These are phyloP conservation scores for Penicillium sp. DNA, from an alignment of 2,329 filamentous ascomycete genomes.

Conservation along the genomic window DNA sequence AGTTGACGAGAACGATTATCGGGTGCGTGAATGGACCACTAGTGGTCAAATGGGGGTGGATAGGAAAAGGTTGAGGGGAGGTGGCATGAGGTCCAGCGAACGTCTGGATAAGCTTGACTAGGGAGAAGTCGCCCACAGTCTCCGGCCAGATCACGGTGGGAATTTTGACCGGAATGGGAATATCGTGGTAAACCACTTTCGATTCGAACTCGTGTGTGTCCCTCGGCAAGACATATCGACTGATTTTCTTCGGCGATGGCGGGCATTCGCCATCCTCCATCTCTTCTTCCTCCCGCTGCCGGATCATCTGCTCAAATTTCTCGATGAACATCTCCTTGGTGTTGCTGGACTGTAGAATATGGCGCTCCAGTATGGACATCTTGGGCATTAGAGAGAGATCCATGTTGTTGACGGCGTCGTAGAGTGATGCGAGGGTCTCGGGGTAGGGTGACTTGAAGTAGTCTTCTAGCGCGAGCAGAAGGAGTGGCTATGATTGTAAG, in stretches of 20 bases:
- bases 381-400: conserved; percentile 89
- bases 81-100: conserved; percentile 81
- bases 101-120: conserved; percentile 94
- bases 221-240: conserved; percentile 71
- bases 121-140: conserved; percentile 93
- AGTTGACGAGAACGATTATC: conserved; percentile 90
- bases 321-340: conserved; percentile 96
- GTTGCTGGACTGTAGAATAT: conserved; percentile 82
- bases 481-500: conserved; percentile 60
- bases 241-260: conserved; percentile 53
- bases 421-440: conserved; percentile 82
- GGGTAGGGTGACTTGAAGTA: conserved; percentile 90
- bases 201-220: conserved; percentile 98
- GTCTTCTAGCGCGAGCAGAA: conserved; percentile 87
- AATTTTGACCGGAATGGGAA: conserved; percentile 94
- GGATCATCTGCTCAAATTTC: conserved; percentile 93
- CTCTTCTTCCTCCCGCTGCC: conserved; percentile 64
- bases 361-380: conserved; percentile 75
- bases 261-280: conserved; percentile 32
- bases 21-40: conserved; percentile 86
- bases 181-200: conserved; percentile 90
- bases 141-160: conserved; percentile 90
- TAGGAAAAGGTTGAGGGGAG: conserved; percentile 73
- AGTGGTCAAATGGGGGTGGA: conserved; percentile 90
- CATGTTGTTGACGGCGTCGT: conserved; percentile 93